phyloP scores from a whole-genome alignment of 257 asterid genomes.

The Cinchona pubescens region DNA sequence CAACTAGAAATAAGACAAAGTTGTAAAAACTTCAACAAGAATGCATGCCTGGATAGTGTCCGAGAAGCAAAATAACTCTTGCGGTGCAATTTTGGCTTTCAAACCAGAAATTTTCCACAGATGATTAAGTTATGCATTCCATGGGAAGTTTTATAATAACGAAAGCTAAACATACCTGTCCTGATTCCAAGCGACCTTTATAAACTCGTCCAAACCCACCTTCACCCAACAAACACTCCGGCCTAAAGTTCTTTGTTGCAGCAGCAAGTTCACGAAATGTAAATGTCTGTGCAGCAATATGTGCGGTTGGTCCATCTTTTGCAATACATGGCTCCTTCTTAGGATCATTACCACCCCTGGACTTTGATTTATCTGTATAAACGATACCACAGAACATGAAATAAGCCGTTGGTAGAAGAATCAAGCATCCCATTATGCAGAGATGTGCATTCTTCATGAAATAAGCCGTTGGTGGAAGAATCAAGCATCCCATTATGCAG shows the following conservation, averaged over 20 bases:
- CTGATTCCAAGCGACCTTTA: slow-evolving; percentile 77
- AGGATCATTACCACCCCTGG: slow-evolving; percentile 53
- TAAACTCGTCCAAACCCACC: slow-evolving; percentile 98
- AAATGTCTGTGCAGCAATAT: slow-evolving; percentile 90
- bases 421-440: background rate
- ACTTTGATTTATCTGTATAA: slow-evolving; percentile 59
- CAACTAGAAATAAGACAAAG: background rate
- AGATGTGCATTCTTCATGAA: background rate
- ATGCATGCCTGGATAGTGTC: background rate
- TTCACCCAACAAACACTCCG: slow-evolving; percentile 77
- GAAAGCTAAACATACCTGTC: slow-evolving; percentile 51
- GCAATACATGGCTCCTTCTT: slow-evolving; percentile 60
- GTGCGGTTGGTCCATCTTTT: slow-evolving; percentile 66
- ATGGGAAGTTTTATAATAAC: background rate
- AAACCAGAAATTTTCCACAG: background rate
- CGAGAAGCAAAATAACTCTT: background rate
- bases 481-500: background rate
- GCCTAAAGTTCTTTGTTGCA: slow-evolving; percentile 79
- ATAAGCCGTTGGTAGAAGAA: background rate
- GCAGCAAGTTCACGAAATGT: slow-evolving; percentile 84
- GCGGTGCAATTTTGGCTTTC: background rate
- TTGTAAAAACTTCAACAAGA: background rate
- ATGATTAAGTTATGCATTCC: background rate
- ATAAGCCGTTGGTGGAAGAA: background rate
- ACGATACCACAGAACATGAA: background rate